Evolutionary conservation across 2,329 filamentous ascomycete species (phyloP).

Genomic region (Exophiala sp.): DNA sequence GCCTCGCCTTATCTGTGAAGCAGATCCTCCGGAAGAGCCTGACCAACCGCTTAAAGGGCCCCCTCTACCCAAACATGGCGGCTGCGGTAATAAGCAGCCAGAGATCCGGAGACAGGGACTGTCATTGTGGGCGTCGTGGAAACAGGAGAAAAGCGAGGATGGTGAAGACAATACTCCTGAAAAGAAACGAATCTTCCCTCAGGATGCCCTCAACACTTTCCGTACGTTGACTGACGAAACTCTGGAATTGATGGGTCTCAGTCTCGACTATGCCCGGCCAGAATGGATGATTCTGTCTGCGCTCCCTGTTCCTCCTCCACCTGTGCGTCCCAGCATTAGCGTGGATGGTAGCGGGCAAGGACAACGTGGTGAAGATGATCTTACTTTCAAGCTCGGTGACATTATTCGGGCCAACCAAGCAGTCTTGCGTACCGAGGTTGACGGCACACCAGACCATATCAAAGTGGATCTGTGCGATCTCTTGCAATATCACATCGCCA

Average conservation of each 20-base stretch:
- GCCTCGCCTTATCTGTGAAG: constrained; percentile 78
- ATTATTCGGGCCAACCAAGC: constrained; percentile 97
- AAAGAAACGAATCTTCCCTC: constrained; percentile 76
- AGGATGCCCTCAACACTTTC: constrained; percentile 82
- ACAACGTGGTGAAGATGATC: constrained; percentile 93
- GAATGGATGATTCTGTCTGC: constrained; percentile 99
- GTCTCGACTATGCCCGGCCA: constrained; percentile 88
- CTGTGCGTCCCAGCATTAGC: constrained; percentile 93
- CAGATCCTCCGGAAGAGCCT: constrained; percentile 65
- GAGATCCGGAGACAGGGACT: constrained; percentile 83
- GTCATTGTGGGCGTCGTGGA: constrained; percentile 74
- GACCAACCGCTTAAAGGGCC: constrained; percentile 63
- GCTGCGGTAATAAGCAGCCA: constrained; percentile 89
- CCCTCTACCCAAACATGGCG: constrained; percentile 64
- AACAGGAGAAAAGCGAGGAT: constrained; percentile 62
- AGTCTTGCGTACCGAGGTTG: constrained; percentile 82
- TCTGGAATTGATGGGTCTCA: constrained; percentile 82
- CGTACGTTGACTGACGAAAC: constrained; percentile 78
- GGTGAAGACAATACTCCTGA: constrained; percentile 73
- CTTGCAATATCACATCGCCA: constrained; percentile 96
- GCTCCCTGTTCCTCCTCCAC: constrained; percentile 88
- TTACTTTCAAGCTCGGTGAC: constrained; percentile 98
- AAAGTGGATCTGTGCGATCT: constrained; percentile 85
- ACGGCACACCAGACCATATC: constrained; percentile 89
- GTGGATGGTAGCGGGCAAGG: constrained; percentile 92